Evolutionary conservation across 2,329 filamentous ascomycete species (phyloP).

Genomic region (Fusarium sarcochroum): DNA sequence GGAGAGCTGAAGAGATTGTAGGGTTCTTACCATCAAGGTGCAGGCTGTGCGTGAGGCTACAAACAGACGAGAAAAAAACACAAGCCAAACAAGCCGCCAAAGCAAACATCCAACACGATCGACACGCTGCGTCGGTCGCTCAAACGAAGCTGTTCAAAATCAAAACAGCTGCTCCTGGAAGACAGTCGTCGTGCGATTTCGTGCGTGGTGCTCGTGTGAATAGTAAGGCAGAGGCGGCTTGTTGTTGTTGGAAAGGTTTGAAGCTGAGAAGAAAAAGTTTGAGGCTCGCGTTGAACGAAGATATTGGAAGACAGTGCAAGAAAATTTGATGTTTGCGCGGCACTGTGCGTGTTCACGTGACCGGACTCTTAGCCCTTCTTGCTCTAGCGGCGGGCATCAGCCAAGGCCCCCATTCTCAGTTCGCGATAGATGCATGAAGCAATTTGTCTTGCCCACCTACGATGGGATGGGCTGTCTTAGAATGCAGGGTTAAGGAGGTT

Average conservation of each 20-base stretch:
- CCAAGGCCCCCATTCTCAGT: constrained; percentile 15
- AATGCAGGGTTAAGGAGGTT: constrained; percentile 20
- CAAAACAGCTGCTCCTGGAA: constrained; percentile 30
- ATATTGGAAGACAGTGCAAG: constrained; percentile 54
- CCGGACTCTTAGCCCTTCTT: neutral
- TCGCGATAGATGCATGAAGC: constrained; percentile 49
- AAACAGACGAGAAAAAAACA: constrained; percentile 29
- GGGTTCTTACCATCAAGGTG: constrained; percentile 46
- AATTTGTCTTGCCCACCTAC: constrained; percentile 32
- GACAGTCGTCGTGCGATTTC: constrained; percentile 20
- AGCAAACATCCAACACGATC: constrained; percentile 10
- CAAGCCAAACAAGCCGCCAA: constrained; percentile 18
- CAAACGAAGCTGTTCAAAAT: constrained; percentile 32
- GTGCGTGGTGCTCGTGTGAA: constrained; percentile 23
- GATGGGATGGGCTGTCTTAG: constrained; percentile 12
- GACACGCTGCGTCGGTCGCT: constrained; percentile 2
- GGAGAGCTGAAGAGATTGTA: constrained; percentile 18
- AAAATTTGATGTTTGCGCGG: constrained; percentile 45
- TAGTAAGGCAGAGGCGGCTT: constrained; percentile 16
- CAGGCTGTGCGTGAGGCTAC: constrained; percentile 1
- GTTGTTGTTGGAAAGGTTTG: constrained; percentile 36
- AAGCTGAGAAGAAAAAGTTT: constrained; percentile 30
- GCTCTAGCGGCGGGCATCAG: constrained; percentile 42
- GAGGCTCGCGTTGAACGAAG: constrained; percentile 45
- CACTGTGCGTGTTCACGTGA: constrained; percentile 52